A percentile compares a stretch with the other conserved stretches of the same genome.
Conservation (phyloP, 1,284 basidiomycete genomes). For the Stereum hirsutum region DNA sequence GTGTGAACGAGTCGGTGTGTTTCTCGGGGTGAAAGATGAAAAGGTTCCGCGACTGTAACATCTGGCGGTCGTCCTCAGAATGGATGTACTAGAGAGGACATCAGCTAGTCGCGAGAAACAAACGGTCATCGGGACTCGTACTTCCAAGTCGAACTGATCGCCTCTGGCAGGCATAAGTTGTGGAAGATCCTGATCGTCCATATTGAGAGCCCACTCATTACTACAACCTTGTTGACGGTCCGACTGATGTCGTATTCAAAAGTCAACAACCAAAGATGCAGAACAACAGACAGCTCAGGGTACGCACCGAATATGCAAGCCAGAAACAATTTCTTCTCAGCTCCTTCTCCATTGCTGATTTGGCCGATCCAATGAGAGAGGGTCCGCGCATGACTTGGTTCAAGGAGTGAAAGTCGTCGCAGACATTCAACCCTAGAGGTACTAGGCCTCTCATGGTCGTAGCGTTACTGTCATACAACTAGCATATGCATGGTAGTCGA, state of each 20-base stretch:
- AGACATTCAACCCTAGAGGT: constrained; percentile 60
- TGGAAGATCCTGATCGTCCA: constrained; percentile 65
- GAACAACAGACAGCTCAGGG: too few relatives aligned
- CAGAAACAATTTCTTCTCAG: constrained; percentile 64
- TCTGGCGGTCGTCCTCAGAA: constrained; percentile 40
- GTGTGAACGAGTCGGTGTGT: constrained; percentile 62
- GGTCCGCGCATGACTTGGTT: constrained; percentile 40
- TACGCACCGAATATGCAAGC: constrained; percentile 60
- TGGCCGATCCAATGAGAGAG: constrained; percentile 48
- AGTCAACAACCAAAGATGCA: too few relatives aligned
- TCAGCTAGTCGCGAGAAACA: background rate
- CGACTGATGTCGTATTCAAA: too few relatives aligned
- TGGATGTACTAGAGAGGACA: background rate
- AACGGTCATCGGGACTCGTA: constrained; percentile 23
- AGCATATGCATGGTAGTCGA: background rate
- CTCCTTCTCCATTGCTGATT: constrained; percentile 59
- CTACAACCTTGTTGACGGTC: constrained; percentile 58
- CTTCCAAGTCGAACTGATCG: constrained; percentile 52
- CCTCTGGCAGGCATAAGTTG: constrained; percentile 58
- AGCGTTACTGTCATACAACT: constrained; percentile 54
- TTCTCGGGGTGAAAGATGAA: constrained; percentile 40
- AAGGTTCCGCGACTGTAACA: constrained; percentile 52
- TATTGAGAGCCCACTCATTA: constrained; percentile 61
- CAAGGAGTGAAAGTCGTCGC: constrained; percentile 58
- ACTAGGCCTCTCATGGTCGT: constrained; percentile 49